Evolutionary conservation across 345 rosid genomes (phyloP).

Genomic region (Citrus inodora): DNA sequence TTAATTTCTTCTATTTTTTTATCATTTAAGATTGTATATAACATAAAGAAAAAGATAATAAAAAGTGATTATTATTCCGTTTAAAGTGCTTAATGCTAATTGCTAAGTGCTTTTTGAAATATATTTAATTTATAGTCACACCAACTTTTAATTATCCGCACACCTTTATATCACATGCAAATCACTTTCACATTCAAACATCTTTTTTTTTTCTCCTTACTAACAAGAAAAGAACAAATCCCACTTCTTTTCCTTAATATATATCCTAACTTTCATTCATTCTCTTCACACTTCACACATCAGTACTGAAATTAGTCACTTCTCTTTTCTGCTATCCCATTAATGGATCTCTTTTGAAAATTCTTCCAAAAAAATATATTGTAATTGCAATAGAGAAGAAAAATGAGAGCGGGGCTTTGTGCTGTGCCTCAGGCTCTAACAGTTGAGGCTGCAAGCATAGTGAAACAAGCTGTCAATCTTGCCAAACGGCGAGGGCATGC

Average conservation of each 20-base stretch:
- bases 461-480: constrained; percentile 61
- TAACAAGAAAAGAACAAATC: constrained; percentile 63
- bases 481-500: constrained; percentile 69
- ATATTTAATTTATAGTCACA: constrained; percentile 9
- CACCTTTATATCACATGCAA: constrained; percentile 51
- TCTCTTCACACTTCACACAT: neutral
- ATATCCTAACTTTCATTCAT: constrained; percentile 3
- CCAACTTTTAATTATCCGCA: constrained; percentile 34
- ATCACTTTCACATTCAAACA: constrained; percentile 46
- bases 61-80: constrained; percentile 42
- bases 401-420: constrained; percentile 65
- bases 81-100: constrained; percentile 25
- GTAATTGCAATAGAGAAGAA: no score
- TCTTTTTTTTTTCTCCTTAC: constrained; percentile 40
- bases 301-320: neutral
- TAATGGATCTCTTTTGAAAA: neutral
- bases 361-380: no score
- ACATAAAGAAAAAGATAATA: neutral
- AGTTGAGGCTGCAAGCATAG: constrained; percentile 46
- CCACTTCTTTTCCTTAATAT: constrained; percentile 9
- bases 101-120: constrained; percentile 15
- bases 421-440: constrained; percentile 57
- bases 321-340: neutral
- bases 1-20: neutral
- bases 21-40: constrained; percentile 11